phyloP scores from a whole-genome alignment of 2,329 filamentous ascomycete species.

The Juglanconis oblonga region DNA sequence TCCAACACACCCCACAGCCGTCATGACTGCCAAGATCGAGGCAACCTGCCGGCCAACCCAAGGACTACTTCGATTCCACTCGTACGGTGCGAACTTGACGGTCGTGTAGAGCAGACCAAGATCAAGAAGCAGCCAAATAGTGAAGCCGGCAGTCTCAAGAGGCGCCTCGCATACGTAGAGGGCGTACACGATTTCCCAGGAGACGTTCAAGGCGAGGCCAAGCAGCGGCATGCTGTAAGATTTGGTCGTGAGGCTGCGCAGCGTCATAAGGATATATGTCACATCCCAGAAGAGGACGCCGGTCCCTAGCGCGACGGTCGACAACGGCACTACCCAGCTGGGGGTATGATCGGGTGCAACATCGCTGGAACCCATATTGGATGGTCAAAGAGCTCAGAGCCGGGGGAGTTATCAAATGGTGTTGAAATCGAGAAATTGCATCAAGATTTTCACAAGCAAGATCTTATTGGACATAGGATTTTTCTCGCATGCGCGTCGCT shows the following conservation, averaged over 20 bases:
- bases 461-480: too few species aligned
- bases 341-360: conserved; percentile 31
- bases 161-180: conserved; percentile 42
- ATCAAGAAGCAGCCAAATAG: conserved; percentile 48
- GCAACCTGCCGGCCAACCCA: conserved; percentile 40
- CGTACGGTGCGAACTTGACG: conserved; percentile 39
- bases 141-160: conserved; percentile 43
- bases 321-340: conserved; percentile 36
- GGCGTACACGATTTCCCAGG: conserved; percentile 50
- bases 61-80: conserved; percentile 37
- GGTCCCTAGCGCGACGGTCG: conserved; percentile 31
- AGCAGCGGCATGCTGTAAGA: conserved; percentile 49
- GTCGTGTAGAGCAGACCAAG: conserved; percentile 43
- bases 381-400: neutral
- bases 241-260: conserved; percentile 41
- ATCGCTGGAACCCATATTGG: conserved; percentile 37
- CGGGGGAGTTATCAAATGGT: too few species aligned
- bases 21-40: conserved; percentile 32
- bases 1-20: conserved; percentile 34
- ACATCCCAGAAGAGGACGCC: conserved; percentile 40
- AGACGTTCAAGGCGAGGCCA: conserved; percentile 46
- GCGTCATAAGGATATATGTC: conserved; percentile 46
- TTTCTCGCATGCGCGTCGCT: too few species aligned
- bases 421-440: too few species aligned
- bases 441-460: too few species aligned